Evolutionary conservation across 192 early-diverging fungal genomes (phyloP), one percentile per base, ranked within the genome.

Genomic region (Chytriomyces sp.): DNA sequence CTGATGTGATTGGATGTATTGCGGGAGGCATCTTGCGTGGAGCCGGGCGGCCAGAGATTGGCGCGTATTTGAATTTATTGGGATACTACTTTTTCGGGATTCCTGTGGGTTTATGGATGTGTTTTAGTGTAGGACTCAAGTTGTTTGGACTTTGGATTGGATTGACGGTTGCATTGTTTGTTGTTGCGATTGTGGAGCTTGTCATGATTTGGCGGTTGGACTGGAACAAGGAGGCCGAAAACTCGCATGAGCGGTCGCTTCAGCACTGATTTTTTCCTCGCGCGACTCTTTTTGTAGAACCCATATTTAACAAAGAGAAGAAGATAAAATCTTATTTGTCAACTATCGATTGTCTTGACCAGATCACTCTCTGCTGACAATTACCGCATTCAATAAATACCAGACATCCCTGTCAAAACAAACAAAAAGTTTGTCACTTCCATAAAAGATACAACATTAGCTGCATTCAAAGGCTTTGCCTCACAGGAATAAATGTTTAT

Each of bases 1-100:
- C 71, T 26, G 87, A 89, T 88, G 82, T 71, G 4, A 48, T 83
- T 9, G 88, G 83, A 7, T 82, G 72, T 10, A 71, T 79, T 44
- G 74, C 70, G 9, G 87, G 88, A 6, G 94, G 92, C 28, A 86
- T 91, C 1, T 78, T 96, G 13, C 86, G 94, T 49, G 94, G 94
- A 49, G 88, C 89, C 28, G 94, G 94, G 23, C 82, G 89, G 5
- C 94, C 92, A 69, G 85, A 92, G 13, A 68, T 91, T 62, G 93
- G 87, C 5, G 85, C 85, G 3, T 80, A 79, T 20, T 61, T 87
- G 67, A 89, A 89, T 63, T 23, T 89, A 3, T 62, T 63, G 13
- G 76, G 76, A 6, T 69, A 77, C 76, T 77, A 77, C 43, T 23
- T 69, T 18, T 16, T 77, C 11, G 76, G 76, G 13, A 63, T 77